phyloP scores from a whole-genome alignment of 2,329 filamentous ascomycete genomes.

The Helminthosporium solani region DNA sequence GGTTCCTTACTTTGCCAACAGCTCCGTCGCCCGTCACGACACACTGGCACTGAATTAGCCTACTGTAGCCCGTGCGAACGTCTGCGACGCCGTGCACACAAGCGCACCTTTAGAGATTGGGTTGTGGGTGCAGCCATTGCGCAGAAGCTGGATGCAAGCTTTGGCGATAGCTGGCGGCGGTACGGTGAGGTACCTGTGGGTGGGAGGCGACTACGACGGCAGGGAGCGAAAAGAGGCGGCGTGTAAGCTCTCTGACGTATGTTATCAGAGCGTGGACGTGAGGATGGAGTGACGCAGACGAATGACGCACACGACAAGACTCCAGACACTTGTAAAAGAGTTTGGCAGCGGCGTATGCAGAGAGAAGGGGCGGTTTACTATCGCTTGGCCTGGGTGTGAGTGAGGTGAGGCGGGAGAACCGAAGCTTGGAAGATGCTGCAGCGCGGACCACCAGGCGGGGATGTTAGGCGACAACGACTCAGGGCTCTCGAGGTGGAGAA shows the following conservation, averaged over 20 bases:
- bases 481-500: not conserved
- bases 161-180: slow-evolving; percentile 4
- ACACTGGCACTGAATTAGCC: slow-evolving; percentile 61
- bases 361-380: slow-evolving; percentile 37
- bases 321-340: not conserved
- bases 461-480: not conserved
- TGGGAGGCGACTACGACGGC: slow-evolving; percentile 5
- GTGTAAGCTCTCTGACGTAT: not conserved
- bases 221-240: slow-evolving; percentile 2
- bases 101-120: slow-evolving; percentile 81
- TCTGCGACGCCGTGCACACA: not conserved
- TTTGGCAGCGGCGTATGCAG: slow-evolving; percentile 26
- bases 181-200: not conserved
- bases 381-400: slow-evolving; percentile 31
- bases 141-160: slow-evolving; percentile 15
- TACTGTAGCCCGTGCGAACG: not conserved
- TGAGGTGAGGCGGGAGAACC: slow-evolving; percentile 5
- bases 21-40: slow-evolving; percentile 99
- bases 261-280: not conserved
- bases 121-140: slow-evolving; percentile 78
- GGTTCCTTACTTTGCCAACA: slow-evolving; percentile 81
- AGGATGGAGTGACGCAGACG: slow-evolving; percentile 11
- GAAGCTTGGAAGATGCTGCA: slow-evolving; percentile 20
- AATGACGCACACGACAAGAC: slow-evolving; percentile 6
- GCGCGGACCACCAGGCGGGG: slow-evolving; percentile 1